These are phyloP conservation scores for Globisporangium nodosum DNA, from an alignment of 352 stramenopile species.

Conservation along the genomic window DNA sequence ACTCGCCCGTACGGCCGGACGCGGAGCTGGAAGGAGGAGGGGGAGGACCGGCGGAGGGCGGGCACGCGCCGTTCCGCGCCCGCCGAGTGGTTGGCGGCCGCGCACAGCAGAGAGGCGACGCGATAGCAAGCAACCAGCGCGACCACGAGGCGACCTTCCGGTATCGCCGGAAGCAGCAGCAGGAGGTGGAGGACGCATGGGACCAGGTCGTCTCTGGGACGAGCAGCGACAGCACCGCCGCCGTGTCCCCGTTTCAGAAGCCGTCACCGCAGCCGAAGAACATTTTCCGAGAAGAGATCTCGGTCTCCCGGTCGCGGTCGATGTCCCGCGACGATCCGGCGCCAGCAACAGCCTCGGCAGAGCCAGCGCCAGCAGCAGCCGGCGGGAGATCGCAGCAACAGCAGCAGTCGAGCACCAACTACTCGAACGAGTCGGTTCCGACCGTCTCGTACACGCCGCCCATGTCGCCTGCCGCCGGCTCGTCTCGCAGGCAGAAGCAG, in stretches of 20 bases:
- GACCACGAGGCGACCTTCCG: constrained; percentile 9
- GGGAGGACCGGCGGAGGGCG: not conserved
- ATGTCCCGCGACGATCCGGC: not conserved
- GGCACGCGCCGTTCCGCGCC: constrained; percentile 9
- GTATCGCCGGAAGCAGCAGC: not conserved
- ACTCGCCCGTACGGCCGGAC: constrained; percentile 24
- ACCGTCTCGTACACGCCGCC: constrained; percentile 24
- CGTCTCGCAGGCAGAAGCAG: not conserved
- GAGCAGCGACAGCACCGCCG: constrained; percentile 8
- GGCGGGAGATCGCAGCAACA: not conserved
- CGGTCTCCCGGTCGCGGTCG: constrained; percentile 8
- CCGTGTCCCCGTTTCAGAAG: constrained; percentile 6
- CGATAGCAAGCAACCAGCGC: constrained; percentile 9
- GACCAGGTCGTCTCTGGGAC: constrained; percentile 31
- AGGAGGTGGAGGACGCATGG: constrained; percentile 26
- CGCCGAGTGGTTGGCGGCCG: not conserved
- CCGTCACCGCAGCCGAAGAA: constrained; percentile 7
- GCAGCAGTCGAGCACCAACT: constrained; percentile 3
- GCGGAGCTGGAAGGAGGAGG: not conserved
- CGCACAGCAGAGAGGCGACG: not conserved
- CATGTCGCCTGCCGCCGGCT: constrained; percentile 9
- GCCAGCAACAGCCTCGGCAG: not conserved
- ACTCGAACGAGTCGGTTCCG: constrained; percentile 20
- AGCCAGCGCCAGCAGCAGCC: not conserved
- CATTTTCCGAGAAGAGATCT: constrained; percentile 26